Evolutionary conservation across 2,329 filamentous ascomycete species (phyloP).

Genomic region (Colletotrichum coccodes): DNA sequence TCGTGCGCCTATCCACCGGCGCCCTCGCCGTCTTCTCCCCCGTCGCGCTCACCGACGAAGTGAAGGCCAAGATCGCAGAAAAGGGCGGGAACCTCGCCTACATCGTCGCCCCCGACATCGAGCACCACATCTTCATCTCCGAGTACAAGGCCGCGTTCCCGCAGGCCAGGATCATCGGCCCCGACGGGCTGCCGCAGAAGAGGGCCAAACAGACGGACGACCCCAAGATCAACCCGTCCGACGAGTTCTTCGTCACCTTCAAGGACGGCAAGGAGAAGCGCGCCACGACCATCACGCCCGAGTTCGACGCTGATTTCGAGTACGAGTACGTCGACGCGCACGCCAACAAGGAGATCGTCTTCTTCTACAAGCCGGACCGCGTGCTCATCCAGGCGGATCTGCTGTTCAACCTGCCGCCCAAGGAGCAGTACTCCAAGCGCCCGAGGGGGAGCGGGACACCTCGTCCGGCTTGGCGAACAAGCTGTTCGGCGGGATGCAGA

Average conservation of each 20-base stretch:
- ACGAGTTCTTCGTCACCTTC: conserved; percentile 75
- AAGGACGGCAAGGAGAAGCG: conserved; percentile 62
- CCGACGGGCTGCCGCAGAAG: conserved; percentile 86
- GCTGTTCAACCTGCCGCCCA: conserved; percentile 89
- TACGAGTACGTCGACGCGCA: conserved; percentile 85
- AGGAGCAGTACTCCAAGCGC: conserved; percentile 82
- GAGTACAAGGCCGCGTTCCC: conserved; percentile 87
- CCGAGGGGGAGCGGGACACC: conserved; percentile 52
- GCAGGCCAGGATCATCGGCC: conserved; percentile 80
- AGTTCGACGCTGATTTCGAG: conserved; percentile 89
- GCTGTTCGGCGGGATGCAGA: conserved; percentile 61
- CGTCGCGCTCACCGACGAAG: conserved; percentile 82
- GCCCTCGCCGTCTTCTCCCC: conserved; percentile 91
- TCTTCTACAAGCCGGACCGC: conserved; percentile 81
- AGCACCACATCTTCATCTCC: conserved; percentile 95
- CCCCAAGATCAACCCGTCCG: conserved; percentile 54
- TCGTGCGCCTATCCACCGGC: conserved; percentile 76
- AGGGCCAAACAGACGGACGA: conserved; percentile 69
- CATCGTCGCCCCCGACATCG: conserved; percentile 86
- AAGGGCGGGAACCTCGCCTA: conserved; percentile 80
- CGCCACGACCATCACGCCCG: conserved; percentile 68
- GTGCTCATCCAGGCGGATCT: conserved; percentile 91
- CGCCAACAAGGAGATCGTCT: conserved; percentile 87
- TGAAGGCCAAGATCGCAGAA: conserved; percentile 70
- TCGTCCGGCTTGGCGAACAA: conserved; percentile 39